Percentiles rank a stretch among this genome's conserved stretches.
These are phyloP conservation scores for Candida peoriensis DNA, from an alignment of 805 yeast species.

Conservation along the genomic window DNA sequence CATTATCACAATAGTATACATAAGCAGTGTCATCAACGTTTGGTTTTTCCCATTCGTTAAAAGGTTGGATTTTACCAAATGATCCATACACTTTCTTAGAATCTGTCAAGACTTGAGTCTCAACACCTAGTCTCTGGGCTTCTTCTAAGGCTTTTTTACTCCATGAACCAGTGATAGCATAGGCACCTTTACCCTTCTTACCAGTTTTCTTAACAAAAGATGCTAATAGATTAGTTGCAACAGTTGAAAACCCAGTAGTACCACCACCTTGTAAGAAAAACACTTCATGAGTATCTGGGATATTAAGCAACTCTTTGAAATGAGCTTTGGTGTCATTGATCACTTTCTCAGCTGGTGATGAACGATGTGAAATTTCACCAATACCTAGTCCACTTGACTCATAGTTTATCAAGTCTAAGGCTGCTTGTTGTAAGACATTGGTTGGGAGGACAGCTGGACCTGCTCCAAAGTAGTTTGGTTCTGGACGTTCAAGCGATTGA, in stretches of 20 bases:
- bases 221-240: slow-evolving; percentile 78
- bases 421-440: slow-evolving; percentile 80
- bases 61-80: slow-evolving; percentile 63
- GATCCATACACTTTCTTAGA: slow-evolving; percentile 52
- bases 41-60: slow-evolving; percentile 55
- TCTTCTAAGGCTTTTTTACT: slow-evolving; percentile 84
- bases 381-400: slow-evolving; percentile 73
- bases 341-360: slow-evolving; percentile 71
- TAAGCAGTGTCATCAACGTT: slow-evolving; percentile 68
- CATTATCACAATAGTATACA: slow-evolving; percentile 91
- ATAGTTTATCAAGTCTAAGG: slow-evolving; percentile 72
- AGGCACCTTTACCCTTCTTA: slow-evolving; percentile 74
- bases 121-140: slow-evolving; percentile 77
- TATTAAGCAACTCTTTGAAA: slow-evolving; percentile 55
- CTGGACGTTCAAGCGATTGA: slow-evolving; percentile 50
- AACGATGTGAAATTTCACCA: slow-evolving; percentile 96
- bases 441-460: slow-evolving; percentile 96
- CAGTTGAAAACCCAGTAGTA: slow-evolving; percentile 88
- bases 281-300: slow-evolving; percentile 92
- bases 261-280: slow-evolving; percentile 98
- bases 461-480: slow-evolving; percentile 91
- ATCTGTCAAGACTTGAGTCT: slow-evolving; percentile 63
- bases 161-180: slow-evolving; percentile 93
- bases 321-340: slow-evolving; percentile 72
- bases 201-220: slow-evolving; percentile 68